Conservation (phyloP, 108 stramenopile species). For the Skeletonema menzelii region DNA sequence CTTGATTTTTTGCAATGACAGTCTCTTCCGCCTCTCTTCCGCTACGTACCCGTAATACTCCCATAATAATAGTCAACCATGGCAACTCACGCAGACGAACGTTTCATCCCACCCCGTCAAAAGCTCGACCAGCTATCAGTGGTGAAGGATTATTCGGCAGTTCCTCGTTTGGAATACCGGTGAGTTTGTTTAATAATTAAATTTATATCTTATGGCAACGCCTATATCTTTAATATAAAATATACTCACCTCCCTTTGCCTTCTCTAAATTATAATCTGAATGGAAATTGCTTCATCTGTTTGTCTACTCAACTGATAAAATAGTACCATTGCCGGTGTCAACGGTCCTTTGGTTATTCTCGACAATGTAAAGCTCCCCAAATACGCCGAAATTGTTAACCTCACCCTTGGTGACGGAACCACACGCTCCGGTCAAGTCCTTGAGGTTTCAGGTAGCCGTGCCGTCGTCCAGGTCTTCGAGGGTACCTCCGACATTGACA, state of each 20-base stretch:
- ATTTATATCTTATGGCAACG: not conserved
- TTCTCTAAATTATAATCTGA: not conserved
- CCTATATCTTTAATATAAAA: not conserved
- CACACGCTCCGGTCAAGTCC: constrained; percentile 94
- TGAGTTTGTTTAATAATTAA: constrained; percentile 35
- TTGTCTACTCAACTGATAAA: constrained; percentile 12
- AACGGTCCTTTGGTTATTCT: constrained; percentile 99
- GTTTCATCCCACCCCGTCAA: constrained; percentile 81
- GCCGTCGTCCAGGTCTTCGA: constrained; percentile 99
- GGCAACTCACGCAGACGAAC: constrained; percentile 59
- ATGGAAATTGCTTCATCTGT: constrained; percentile 3
- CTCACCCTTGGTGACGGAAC: constrained; percentile 95
- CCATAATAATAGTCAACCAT: constrained; percentile 1
- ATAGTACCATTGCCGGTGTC: constrained; percentile 96
- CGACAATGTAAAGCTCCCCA: constrained; percentile 99
- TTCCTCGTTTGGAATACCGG: constrained; percentile 91
- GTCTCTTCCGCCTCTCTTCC: too few species aligned
- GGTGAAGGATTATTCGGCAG: constrained; percentile 89
- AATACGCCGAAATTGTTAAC: constrained; percentile 99
- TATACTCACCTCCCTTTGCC: not conserved
- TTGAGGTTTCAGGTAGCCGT: constrained; percentile 95
- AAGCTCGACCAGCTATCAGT: constrained; percentile 76
- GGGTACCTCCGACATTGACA: constrained; percentile 99
- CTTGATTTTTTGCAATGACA: too few species aligned
- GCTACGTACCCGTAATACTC: too few species aligned